Conservation (phyloP, 257 asterid genomes). For the Plantago ovata region DNA sequence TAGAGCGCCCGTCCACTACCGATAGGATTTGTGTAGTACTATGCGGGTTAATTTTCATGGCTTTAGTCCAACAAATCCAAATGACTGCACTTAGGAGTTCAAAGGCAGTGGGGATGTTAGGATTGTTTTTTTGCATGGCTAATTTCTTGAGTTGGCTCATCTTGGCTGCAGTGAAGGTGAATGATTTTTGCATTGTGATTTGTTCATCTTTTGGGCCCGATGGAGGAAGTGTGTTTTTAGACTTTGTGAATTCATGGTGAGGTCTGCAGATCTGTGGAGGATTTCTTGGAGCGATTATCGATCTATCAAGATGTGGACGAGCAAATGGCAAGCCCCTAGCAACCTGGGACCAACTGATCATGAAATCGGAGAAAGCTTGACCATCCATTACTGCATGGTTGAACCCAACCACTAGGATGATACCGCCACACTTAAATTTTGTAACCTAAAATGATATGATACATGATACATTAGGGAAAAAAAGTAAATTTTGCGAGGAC, state of each 20-base stretch:
- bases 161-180: slow-evolving; percentile 2
- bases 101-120: slow-evolving; percentile 11
- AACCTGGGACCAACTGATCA: slow-evolving; percentile 8
- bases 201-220: not conserved
- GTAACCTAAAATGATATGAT: slow-evolving; percentile 8
- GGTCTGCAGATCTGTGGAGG: slow-evolving; percentile 2
- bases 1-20: slow-evolving; percentile 7
- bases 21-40: slow-evolving; percentile 6
- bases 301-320: slow-evolving; percentile 3
- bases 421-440: slow-evolving; percentile 10
- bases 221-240: slow-evolving; percentile 1
- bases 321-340: not conserved
- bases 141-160: not conserved
- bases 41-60: not conserved
- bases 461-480: too few species aligned
- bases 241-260: slow-evolving; percentile 8
- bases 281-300: slow-evolving; percentile 10
- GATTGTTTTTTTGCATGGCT: not conserved
- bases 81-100: slow-evolving; percentile 3
- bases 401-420: slow-evolving; percentile 11
- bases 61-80: slow-evolving; percentile 15
- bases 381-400: slow-evolving; percentile 10
- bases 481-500: too few species aligned
- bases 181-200: not conserved
- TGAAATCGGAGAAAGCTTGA: slow-evolving; percentile 8